Percentiles rank a stretch among this genome's conserved stretches.
These are phyloP conservation scores for Pseudomonodictys pantanalensis DNA, from an alignment of 495 filamentous ascomycete genomes.

Conservation along the genomic window DNA sequence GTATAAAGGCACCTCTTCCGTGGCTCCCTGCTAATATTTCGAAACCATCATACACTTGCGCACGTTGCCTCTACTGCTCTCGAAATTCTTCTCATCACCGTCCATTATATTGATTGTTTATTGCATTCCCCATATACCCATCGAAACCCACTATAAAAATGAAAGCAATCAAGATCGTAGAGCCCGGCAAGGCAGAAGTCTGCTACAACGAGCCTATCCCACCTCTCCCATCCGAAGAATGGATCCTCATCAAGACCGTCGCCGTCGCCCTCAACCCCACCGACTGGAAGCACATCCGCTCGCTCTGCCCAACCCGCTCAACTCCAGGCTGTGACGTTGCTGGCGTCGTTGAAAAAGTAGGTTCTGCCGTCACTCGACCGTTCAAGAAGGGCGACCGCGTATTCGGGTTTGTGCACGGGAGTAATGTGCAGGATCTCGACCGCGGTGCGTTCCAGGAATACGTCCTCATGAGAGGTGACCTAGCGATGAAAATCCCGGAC, in stretches of 20 bases:
- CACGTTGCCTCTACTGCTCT: too few species aligned
- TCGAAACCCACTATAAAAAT: too few species aligned
- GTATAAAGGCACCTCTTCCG: too few species aligned
- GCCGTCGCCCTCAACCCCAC: slow-evolving; percentile 57
- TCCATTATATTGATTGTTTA: too few species aligned
- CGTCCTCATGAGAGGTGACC: slow-evolving; percentile 48
- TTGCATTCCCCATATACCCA: too few species aligned
- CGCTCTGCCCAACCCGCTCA: slow-evolving; percentile 27
- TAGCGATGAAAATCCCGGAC: slow-evolving; percentile 54
- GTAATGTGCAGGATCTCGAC: slow-evolving; percentile 49
- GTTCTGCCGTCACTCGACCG: slow-evolving; percentile 46
- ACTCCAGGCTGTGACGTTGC: slow-evolving; percentile 57
- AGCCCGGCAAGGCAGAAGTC: too few species aligned
- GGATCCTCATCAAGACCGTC: slow-evolving; percentile 46
- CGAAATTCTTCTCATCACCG: too few species aligned
- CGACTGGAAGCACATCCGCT: slow-evolving; percentile 60
- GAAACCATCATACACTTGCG: too few species aligned
- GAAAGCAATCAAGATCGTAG: too few species aligned
- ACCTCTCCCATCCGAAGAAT: not conserved
- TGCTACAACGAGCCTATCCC: slow-evolving; percentile 7
- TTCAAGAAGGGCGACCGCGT: slow-evolving; percentile 55
- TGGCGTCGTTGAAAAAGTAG: slow-evolving; percentile 54
- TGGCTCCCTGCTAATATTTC: too few species aligned
- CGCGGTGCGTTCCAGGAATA: slow-evolving; percentile 57
- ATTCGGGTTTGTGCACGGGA: slow-evolving; percentile 50